A percentile compares a stretch with the other conserved stretches of the same genome.
Conservation (phyloP, 371 early-diverging fungal species). For the Mortierella sp. region DNA sequence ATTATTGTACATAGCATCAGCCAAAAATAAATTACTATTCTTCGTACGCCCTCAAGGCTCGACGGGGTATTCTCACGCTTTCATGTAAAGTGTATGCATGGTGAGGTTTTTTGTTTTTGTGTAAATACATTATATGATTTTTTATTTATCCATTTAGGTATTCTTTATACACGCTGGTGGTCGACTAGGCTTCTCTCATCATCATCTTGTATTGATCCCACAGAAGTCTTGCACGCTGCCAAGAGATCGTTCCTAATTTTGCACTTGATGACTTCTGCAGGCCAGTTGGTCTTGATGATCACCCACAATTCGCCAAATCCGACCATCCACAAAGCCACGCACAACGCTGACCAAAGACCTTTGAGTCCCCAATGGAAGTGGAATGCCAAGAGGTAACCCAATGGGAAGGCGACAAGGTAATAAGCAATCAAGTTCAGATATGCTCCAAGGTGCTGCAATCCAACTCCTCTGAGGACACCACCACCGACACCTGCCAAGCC, state of each 20-base stretch:
- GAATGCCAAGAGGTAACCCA: slow-evolving; percentile 75
- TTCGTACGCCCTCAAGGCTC: too few species aligned
- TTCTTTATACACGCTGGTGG: not conserved
- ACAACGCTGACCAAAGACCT: slow-evolving; percentile 79
- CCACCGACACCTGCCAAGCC: slow-evolving; percentile 75
- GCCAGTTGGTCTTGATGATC: slow-evolving; percentile 64
- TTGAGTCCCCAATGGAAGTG: slow-evolving; percentile 64
- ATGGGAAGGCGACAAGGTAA: slow-evolving; percentile 77
- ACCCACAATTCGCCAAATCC: slow-evolving; percentile 58
- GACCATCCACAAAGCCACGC: slow-evolving; percentile 66
- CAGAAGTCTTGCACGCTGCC: slow-evolving; percentile 29
- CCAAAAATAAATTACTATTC: too few species aligned
- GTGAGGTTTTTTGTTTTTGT: too few species aligned
- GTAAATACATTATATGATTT: too few species aligned
- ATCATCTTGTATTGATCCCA: not conserved
- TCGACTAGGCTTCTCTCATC: slow-evolving; percentile 5
- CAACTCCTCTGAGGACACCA: slow-evolving; percentile 81
- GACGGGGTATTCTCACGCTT: too few species aligned
- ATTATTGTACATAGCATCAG: too few species aligned
- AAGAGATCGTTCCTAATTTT: slow-evolving; percentile 45
- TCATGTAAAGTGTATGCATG: too few species aligned
- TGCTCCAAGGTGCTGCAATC: slow-evolving; percentile 79
- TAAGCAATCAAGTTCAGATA: slow-evolving; percentile 76
- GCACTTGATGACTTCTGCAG: slow-evolving; percentile 59
- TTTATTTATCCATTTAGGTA: too few species aligned